Percentiles rank a stretch among this genome's conserved stretches.
Evolutionary conservation across 495 filamentous ascomycete species (phyloP).

Genomic region (Venustampulla echinocandica): DNA sequence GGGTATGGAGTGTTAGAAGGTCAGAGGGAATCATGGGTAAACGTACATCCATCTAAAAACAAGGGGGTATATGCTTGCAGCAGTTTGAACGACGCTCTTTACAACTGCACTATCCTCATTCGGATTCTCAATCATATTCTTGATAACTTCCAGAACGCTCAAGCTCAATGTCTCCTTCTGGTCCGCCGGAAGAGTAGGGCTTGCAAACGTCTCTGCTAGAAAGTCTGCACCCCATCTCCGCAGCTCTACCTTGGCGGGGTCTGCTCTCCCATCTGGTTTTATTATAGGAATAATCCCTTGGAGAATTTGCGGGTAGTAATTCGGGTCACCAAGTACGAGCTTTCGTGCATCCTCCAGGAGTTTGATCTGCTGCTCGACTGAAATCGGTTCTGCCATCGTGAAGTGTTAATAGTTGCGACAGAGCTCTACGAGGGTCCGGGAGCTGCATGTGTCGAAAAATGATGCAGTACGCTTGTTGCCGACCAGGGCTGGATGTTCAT

Average conservation of each 20-base stretch:
- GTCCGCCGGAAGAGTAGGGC: conserved; percentile 58
- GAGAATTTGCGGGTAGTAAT: conserved; percentile 82
- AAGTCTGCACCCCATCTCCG: conserved; percentile 96
- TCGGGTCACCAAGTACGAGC: conserved; percentile 73
- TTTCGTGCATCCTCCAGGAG: conserved; percentile 83
- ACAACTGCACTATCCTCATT: conserved; percentile 67
- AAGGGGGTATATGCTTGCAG: conserved; percentile 84
- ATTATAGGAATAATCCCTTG: conserved; percentile 85
- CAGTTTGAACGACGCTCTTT: conserved; percentile 73
- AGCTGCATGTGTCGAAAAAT: conserved; percentile 9
- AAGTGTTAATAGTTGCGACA: conserved; percentile 11
- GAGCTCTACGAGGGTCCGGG: conserved; percentile 11
- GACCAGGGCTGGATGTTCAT: neutral
- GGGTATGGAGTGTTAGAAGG: neutral
- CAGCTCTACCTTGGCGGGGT: conserved; percentile 49
- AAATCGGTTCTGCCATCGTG: conserved; percentile 38
- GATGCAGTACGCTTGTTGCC: conserved; percentile 3
- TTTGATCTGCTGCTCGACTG: conserved; percentile 63
- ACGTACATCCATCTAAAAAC: conserved; percentile 92
- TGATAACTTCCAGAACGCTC: conserved; percentile 63
- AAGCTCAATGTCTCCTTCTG: conserved; percentile 72
- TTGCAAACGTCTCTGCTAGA: conserved; percentile 90
- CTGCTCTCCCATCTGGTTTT: conserved; percentile 48
- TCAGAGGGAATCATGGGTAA: neutral
- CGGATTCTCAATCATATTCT: conserved; percentile 61